Percentiles rank a stretch among this genome's conserved stretches.
These are phyloP conservation scores for Arthrinium phaeospermum DNA, from an alignment of 2,329 filamentous ascomycete genomes.

Conservation along the genomic window DNA sequence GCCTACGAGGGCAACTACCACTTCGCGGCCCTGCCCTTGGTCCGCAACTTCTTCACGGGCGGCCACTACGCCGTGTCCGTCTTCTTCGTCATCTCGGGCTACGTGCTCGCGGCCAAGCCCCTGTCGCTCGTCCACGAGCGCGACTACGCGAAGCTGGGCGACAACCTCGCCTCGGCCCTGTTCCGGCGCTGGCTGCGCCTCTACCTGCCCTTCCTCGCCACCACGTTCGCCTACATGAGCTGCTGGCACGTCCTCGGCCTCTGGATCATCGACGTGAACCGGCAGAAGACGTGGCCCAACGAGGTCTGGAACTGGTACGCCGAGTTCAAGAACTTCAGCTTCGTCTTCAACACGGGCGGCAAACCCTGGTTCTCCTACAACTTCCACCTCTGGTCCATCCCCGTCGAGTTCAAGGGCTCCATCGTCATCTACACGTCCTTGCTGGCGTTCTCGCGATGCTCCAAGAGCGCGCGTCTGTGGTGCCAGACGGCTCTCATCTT, in stretches of 20 bases:
- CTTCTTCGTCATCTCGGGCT: slow-evolving; percentile 65
- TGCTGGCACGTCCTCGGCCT: slow-evolving; percentile 59
- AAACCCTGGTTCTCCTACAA: slow-evolving; percentile 64
- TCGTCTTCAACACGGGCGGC: slow-evolving; percentile 64
- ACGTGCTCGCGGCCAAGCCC: slow-evolving; percentile 59
- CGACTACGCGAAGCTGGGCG: slow-evolving; percentile 47
- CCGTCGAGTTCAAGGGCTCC: slow-evolving; percentile 68
- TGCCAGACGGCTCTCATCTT: slow-evolving; percentile 58
- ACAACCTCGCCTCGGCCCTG: slow-evolving; percentile 52
- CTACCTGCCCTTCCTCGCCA: slow-evolving; percentile 57
- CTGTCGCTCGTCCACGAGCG: slow-evolving; percentile 51
- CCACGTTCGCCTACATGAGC: slow-evolving; percentile 59
- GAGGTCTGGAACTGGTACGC: slow-evolving; percentile 57
- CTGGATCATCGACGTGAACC: slow-evolving; percentile 45
- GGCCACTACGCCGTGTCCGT: slow-evolving; percentile 64
- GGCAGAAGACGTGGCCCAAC: slow-evolving; percentile 47
- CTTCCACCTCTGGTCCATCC: slow-evolving; percentile 68
- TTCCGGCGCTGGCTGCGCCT: slow-evolving; percentile 57
- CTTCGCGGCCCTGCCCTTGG: slow-evolving; percentile 58
- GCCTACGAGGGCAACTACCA: slow-evolving; percentile 55
- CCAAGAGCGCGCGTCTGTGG: slow-evolving; percentile 58
- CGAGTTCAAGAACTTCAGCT: slow-evolving; percentile 73
- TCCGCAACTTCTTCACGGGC: slow-evolving; percentile 66
- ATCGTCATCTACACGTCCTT: slow-evolving; percentile 65
- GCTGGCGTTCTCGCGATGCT: slow-evolving; percentile 62